Evolutionary conservation across 108 stramenopile genomes (phyloP).

Genomic region (Pseudonitzschia delicatissima): DNA sequence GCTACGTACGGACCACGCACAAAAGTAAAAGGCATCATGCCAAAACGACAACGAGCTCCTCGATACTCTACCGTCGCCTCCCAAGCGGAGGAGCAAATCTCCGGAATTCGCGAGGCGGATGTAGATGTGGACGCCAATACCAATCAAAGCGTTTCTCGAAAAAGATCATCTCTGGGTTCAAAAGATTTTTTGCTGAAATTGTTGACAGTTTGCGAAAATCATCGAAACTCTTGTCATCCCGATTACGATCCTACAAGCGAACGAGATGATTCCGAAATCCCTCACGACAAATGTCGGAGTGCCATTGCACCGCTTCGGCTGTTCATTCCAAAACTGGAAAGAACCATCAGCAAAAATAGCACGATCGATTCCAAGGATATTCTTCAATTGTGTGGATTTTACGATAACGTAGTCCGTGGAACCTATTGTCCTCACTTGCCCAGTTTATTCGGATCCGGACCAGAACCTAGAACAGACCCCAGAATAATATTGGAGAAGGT

Average conservation of each 20-base stretch:
- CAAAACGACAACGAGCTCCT: slow-evolving; percentile 3
- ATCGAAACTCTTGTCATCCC: neutral
- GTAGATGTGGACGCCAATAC: neutral
- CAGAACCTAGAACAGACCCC: slow-evolving; percentile 5
- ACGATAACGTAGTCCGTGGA: slow-evolving; percentile 52
- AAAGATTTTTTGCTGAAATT: slow-evolving; percentile 4
- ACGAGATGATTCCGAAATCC: neutral
- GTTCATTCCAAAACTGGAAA: slow-evolving; percentile 8
- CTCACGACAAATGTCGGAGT: neutral
- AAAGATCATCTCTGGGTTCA: neutral
- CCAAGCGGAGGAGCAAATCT: neutral
- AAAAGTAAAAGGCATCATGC: neutral
- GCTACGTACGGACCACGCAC: too few relatives aligned
- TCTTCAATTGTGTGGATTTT: slow-evolving; percentile 63
- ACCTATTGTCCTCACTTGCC: slow-evolving; percentile 69
- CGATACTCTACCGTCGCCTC: neutral
- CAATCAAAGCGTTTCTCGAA: neutral
- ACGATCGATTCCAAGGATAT: slow-evolving; percentile 38
- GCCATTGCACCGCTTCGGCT: neutral
- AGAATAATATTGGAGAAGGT: slow-evolving; percentile 7
- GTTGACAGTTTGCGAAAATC: slow-evolving; percentile 1
- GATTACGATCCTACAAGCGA: neutral
- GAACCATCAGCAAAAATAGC: neutral
- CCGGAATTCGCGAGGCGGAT: neutral
- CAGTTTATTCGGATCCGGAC: slow-evolving; percentile 32